A percentile compares a stretch with the other conserved stretches of the same genome.
Evolutionary conservation across 2,329 filamentous ascomycete species (phyloP).

Genomic region (Phoma herbarum): DNA sequence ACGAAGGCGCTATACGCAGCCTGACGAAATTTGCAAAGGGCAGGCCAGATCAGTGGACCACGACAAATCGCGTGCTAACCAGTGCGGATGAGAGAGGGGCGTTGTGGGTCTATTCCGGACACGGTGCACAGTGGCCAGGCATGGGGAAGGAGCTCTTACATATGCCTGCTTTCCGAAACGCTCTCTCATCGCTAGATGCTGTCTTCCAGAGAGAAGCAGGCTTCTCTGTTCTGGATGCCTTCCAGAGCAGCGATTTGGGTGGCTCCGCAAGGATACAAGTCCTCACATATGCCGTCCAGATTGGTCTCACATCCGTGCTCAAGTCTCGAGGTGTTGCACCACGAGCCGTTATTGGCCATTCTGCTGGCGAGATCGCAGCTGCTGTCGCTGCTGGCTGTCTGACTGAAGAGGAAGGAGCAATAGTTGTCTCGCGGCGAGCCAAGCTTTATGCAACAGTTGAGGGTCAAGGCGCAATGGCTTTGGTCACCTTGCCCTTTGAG

Average conservation of each 20-base stretch:
- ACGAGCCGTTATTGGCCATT: slow-evolving; percentile 54
- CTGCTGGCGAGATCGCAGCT: slow-evolving; percentile 55
- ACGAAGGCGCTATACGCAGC: slow-evolving; percentile 31
- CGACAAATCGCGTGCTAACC: slow-evolving; percentile 21
- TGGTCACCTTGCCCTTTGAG: slow-evolving; percentile 45
- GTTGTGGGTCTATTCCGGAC: slow-evolving; percentile 56
- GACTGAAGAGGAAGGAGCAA: slow-evolving; percentile 46
- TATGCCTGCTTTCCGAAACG: slow-evolving; percentile 31
- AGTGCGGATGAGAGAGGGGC: slow-evolving; percentile 27
- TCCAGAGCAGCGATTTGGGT: slow-evolving; percentile 30
- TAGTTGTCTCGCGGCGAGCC: slow-evolving; percentile 49
- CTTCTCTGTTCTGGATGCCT: slow-evolving; percentile 31
- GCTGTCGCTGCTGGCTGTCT: slow-evolving; percentile 43
- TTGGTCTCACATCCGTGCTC: slow-evolving; percentile 46
- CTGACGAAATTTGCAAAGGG: slow-evolving; percentile 29
- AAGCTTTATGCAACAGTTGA: slow-evolving; percentile 44
- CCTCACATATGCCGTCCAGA: slow-evolving; percentile 51
- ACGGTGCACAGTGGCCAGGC: slow-evolving; percentile 55
- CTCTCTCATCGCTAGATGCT: slow-evolving; percentile 39
- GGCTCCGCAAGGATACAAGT: slow-evolving; percentile 44
- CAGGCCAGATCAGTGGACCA: slow-evolving; percentile 7
- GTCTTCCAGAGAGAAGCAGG: slow-evolving; percentile 29
- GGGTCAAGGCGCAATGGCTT: slow-evolving; percentile 44
- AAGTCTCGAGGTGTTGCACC: slow-evolving; percentile 43
- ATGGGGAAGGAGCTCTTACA: slow-evolving; percentile 54